phyloP scores from a whole-genome alignment of 2,329 filamentous ascomycete genomes.

The Camillea tinctor region DNA sequence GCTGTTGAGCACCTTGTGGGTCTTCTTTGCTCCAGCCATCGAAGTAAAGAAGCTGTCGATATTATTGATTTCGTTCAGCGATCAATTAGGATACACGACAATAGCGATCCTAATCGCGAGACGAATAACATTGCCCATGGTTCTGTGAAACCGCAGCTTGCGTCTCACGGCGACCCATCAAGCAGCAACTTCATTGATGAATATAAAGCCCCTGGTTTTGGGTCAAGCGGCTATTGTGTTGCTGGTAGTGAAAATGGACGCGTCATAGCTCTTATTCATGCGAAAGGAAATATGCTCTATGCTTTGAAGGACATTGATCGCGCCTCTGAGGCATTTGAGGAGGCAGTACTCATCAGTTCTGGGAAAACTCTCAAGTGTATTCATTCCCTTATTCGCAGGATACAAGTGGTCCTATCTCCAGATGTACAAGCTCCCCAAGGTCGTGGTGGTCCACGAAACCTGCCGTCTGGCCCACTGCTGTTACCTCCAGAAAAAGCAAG shows the following conservation, averaged over 20 bases:
- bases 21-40: constrained; percentile 76
- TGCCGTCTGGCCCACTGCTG: constrained; percentile 64
- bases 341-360: constrained; percentile 85
- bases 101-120: constrained; percentile 15
- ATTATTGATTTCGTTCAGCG: constrained; percentile 84
- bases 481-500: constrained; percentile 81
- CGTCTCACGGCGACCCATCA: constrained; percentile 12
- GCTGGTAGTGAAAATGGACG: constrained; percentile 86
- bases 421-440: constrained; percentile 32
- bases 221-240: constrained; percentile 80
- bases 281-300: constrained; percentile 98
- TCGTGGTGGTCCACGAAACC: constrained; percentile 25
- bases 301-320: constrained; percentile 76
- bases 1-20: constrained; percentile 93
- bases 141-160: constrained; percentile 5
- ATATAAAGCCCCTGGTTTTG: constrained; percentile 51
- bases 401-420: constrained; percentile 67
- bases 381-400: constrained; percentile 72
- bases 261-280: constrained; percentile 89
- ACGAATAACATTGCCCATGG: constrained; percentile 9
- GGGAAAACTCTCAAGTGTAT: constrained; percentile 71
- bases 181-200: constrained; percentile 10
- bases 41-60: constrained; percentile 79
- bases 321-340: constrained; percentile 88
- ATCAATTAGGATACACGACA: constrained; percentile 56